These are phyloP conservation scores for Anisogramma anomala DNA, from an alignment of 2,329 filamentous ascomycete genomes.

Conservation along the genomic window DNA sequence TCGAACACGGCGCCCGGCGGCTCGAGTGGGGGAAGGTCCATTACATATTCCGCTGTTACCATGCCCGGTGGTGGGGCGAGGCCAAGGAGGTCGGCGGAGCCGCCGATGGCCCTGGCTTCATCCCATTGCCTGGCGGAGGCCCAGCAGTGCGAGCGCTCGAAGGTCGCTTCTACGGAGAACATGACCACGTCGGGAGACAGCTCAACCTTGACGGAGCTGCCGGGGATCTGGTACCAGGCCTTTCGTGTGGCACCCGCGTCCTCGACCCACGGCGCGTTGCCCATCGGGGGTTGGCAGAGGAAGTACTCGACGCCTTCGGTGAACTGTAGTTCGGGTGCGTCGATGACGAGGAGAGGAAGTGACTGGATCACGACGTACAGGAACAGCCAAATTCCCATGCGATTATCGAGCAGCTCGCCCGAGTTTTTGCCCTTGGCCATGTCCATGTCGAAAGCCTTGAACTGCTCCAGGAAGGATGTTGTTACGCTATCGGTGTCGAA, in stretches of 20 bases:
- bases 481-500: constrained; percentile 50
- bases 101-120: constrained; percentile 11
- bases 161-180: constrained; percentile 50
- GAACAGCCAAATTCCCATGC: constrained; percentile 72
- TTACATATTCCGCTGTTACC: constrained; percentile 2
- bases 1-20: constrained; percentile 21
- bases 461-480: constrained; percentile 56
- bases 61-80: constrained; percentile 13
- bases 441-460: constrained; percentile 59
- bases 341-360: constrained; percentile 64
- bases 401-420: constrained; percentile 57
- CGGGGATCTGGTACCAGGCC: constrained; percentile 66
- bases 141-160: constrained; percentile 48
- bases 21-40: constrained; percentile 18
- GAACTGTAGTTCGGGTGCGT: constrained; percentile 57
- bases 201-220: constrained; percentile 43
- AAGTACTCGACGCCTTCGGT: constrained; percentile 72
- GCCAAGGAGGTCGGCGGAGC: constrained; percentile 20
- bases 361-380: constrained; percentile 68
- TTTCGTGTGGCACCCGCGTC: constrained; percentile 52
- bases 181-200: constrained; percentile 48
- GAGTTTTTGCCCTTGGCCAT: constrained; percentile 53
- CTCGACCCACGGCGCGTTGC: constrained; percentile 61
- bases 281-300: constrained; percentile 62
- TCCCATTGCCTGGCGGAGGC: constrained; percentile 41